Base-by-base conservation (phyloP, 2,329 filamentous ascomycete genomes). In the Claviceps sp. region DNA sequence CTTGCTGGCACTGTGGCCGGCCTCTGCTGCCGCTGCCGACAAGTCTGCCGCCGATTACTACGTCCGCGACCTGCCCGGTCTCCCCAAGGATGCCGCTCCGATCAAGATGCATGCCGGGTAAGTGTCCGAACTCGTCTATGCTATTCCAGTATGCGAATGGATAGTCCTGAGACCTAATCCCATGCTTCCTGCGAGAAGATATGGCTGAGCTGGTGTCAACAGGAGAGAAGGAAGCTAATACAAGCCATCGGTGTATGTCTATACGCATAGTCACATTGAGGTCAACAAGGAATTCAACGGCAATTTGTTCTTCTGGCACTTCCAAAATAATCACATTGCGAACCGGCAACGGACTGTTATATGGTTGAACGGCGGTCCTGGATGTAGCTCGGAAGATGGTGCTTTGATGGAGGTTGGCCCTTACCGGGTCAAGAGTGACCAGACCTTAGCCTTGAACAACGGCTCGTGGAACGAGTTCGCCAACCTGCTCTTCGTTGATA, bases 391-490 rank as follows among this genome's bases (percentile, higher is more conserved):
- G 30, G 90, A 96, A 76, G 94, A 98, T 67, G 93, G 91, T 59
- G 89, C 89, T 2, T 69, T 97, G 74, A 97, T 97, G 78, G 93
- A 98, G 68, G 81, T 98, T 57, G 93, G 93, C 0, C 93, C 93
- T 2, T 98, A 96, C 67, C 77, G 93, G 57, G 72, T 98, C 53
- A 84, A 85, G 63, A 79, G 91, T 58, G 79, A 85, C 69, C 77
- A 69, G 75, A 84, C 62, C 4, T 72, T 98, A 53, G 74, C 74
- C 53, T 82, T 88, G 65, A 96, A 96, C 66, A 85, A 94, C 52
- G 93, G 93, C n/a, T 90, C 89, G 1, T 98, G 94, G 94, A 86
- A 95, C 68, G 91, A 98, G 71, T 98, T 97, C 63, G 89, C 93
- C 57, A 98, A 98, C 62, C 69, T 98, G 50, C 80, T 98, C 54